phyloP scores from a whole-genome alignment of 495 filamentous ascomycete genomes.

The Penicillium subrubescens region DNA sequence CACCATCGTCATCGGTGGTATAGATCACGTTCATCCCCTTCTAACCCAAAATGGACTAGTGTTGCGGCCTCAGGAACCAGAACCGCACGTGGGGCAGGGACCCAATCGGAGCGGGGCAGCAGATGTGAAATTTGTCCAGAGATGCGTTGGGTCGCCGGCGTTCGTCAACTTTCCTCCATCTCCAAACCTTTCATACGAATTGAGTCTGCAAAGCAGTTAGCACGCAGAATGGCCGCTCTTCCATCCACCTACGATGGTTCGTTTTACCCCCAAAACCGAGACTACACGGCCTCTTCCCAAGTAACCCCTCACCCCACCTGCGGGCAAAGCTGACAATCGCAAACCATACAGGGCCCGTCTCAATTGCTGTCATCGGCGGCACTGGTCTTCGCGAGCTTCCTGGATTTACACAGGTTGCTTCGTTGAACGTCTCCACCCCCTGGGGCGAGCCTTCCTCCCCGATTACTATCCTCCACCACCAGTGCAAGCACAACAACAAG shows the following conservation, averaged over 20 bases:
- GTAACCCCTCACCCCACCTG: constrained; percentile 27
- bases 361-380: constrained; percentile 94
- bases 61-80: not conserved
- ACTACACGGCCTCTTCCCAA: not conserved
- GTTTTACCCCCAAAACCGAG: constrained; percentile 11
- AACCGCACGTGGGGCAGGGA: constrained; percentile 16
- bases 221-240: constrained; percentile 56
- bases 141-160: constrained; percentile 22
- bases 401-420: constrained; percentile 79
- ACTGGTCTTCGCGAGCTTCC: constrained; percentile 78
- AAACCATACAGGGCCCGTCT: constrained; percentile 64
- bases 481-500: constrained; percentile 55
- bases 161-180: constrained; percentile 32
- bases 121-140: constrained; percentile 18
- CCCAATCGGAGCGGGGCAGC: constrained; percentile 24
- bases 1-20: not conserved
- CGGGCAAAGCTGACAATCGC: constrained; percentile 14
- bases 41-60: not conserved
- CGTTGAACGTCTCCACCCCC: constrained; percentile 72
- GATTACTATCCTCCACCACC: constrained; percentile 85
- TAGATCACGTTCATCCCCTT: not conserved
- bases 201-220: constrained; percentile 38
- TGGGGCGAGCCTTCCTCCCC: constrained; percentile 92
- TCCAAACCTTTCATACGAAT: constrained; percentile 38
- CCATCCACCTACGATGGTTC: constrained; percentile 58